Evolutionary conservation across 2,329 filamentous ascomycete species (phyloP).

Genomic region (Microdochium bolleyi): DNA sequence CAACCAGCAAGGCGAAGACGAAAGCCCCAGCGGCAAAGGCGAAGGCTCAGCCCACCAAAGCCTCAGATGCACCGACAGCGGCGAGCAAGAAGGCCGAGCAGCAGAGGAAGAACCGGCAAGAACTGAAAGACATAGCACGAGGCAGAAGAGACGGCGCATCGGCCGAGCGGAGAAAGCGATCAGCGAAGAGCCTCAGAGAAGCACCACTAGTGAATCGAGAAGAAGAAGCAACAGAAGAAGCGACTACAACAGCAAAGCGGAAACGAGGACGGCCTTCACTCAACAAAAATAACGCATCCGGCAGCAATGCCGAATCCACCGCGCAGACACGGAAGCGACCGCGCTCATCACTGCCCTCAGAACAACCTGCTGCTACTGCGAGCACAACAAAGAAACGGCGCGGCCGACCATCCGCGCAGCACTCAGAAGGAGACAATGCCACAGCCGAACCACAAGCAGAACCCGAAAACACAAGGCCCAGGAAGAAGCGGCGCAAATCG

Average conservation of each 20-base stretch:
- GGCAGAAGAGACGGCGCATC: not conserved
- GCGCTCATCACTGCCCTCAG: conserved; percentile 12
- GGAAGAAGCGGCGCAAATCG: conserved; percentile 8
- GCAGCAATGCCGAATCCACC: conserved; percentile 1
- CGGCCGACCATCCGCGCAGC: conserved; percentile 15
- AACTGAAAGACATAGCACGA: not conserved
- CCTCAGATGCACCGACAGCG: not conserved
- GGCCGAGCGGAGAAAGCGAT: not conserved
- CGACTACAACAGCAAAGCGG: conserved; percentile 9
- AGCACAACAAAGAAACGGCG: conserved; percentile 3
- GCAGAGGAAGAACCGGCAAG: not conserved
- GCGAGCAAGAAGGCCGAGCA: not conserved
- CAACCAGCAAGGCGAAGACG: not conserved
- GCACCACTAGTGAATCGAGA: conserved; percentile 3
- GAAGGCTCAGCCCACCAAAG: not conserved
- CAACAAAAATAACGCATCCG: not conserved
- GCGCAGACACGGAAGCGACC: conserved; percentile 16
- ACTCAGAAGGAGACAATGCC: conserved; percentile 2
- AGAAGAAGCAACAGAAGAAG: conserved; percentile 1
- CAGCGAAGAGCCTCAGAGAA: not conserved
- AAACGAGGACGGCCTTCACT: conserved; percentile 17
- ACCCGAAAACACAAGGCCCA: conserved; percentile 4
- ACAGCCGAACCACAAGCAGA: not conserved
- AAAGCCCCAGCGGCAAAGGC: not conserved
- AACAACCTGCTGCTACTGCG: not conserved